Base-by-base conservation (phyloP, 768 basidiomycete species). In the Boletus reticuloceps region DNA sequence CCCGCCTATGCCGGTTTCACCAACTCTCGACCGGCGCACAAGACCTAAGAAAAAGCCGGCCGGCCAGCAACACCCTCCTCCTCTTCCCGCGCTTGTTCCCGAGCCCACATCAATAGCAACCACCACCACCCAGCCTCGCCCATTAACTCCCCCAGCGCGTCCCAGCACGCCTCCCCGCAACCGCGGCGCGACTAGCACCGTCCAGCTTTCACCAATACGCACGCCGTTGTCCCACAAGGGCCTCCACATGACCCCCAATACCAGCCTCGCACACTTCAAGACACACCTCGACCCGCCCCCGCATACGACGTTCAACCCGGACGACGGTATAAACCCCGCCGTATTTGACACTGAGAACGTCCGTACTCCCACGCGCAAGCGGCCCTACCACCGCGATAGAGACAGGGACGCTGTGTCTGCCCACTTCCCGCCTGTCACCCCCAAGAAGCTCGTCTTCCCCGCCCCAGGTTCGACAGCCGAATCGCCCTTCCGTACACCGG, bases 181-280 rank as follows among this genome's bases (percentile, higher is more conserved):
- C 45, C 59, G 57, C 25, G 54, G 60, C 38, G 37, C 59, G 5
- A 42, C 54, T 8, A 62, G 37, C 69, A 50, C 74, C 65, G 65
- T 73, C 45, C 75, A 78, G 22, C 72, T 86, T 17, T 87, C 87
- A 2, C 82, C 85, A 0, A 69, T 75, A 19, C 79, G 79, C n/a
- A 88, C 87, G 1, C 86, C 87, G 0, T 67, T 89, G 8, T 87
- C 86, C 0, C 84, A 87, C 64, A 81, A 78, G 60, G 86, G 85
- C 38, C 65, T 86, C 36, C 82, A 86, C 60, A 86, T 85, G 85
- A 85, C 84, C 59, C 86, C 86, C 5, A 79, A 79, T 3, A 69
- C 85, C 1, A 86, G 82, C 59, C 76, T 88, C 14, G 81, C 77
- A 10, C 83, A 89, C 69, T 88, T 86, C 67, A 89, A 88, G 61